Percentiles rank a stretch among this genome's conserved stretches.
phyloP scores from a whole-genome alignment of 2,329 filamentous ascomycete species.

The Ceratocystis eucalypticola region DNA sequence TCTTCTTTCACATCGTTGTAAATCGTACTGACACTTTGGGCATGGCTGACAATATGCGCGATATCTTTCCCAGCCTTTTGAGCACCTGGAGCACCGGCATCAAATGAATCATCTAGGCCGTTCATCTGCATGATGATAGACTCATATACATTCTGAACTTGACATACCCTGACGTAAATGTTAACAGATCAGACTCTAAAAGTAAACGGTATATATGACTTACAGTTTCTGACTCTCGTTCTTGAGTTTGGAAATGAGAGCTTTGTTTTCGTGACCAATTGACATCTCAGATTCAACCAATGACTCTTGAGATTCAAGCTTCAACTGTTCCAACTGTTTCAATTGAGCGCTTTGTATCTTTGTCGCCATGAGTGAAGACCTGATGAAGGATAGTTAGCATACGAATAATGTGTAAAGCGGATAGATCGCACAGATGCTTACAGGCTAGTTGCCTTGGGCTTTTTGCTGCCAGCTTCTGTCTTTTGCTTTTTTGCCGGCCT shows the following conservation, averaged over 20 bases:
- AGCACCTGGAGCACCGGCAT: neutral
- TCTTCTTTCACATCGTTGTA: conserved; percentile 14
- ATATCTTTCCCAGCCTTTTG: conserved; percentile 4
- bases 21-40: conserved; percentile 11
- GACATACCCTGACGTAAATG: neutral
- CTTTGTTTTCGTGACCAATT: conserved; percentile 11
- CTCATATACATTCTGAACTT: conserved; percentile 8
- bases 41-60: neutral
- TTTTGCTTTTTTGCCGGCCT: conserved; percentile 12
- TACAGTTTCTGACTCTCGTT: conserved; percentile 15
- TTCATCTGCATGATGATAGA: conserved; percentile 5
- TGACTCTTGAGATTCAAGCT: neutral
- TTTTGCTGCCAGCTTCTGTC: neutral
- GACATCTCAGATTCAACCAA: conserved; percentile 9
- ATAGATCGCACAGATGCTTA: neutral
- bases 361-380: conserved; percentile 9
- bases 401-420: neutral
- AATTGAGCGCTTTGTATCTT: conserved; percentile 13
- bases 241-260: conserved; percentile 8
- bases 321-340: conserved; percentile 10
- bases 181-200: neutral
- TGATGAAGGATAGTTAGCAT: neutral
- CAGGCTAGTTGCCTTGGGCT: neutral
- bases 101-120: neutral
- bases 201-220: neutral